Percentiles rank a stretch among this genome's conserved stretches.
Evolutionary conservation across 371 early-diverging fungal species (phyloP).

Genomic region (Rhizopus arrhizus): DNA sequence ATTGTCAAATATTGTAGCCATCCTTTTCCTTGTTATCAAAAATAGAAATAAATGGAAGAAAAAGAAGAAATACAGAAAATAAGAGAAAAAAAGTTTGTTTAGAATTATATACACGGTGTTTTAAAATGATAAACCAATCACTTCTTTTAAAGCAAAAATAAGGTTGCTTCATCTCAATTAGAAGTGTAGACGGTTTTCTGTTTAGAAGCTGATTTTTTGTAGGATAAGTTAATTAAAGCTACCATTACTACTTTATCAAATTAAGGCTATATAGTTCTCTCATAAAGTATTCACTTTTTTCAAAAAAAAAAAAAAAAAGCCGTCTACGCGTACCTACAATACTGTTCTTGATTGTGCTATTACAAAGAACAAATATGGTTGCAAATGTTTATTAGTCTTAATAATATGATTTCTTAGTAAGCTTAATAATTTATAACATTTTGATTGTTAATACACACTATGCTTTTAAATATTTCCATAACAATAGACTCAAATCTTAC

Average conservation of each 20-base stretch:
- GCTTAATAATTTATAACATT: constrained; percentile 82
- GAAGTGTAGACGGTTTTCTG: too few species aligned
- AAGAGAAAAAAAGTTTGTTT: constrained; percentile 1
- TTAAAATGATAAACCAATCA: constrained; percentile 1
- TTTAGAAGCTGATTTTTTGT: not conserved
- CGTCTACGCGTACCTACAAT: too few species aligned
- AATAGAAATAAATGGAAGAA: not conserved
- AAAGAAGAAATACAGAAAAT: not conserved
- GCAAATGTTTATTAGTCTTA: too few species aligned
- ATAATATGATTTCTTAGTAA: too few species aligned
- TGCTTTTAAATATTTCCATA: constrained; percentile 96
- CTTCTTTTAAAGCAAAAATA: not conserved
- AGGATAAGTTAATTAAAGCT: too few species aligned
- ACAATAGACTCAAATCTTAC: constrained; percentile 76
- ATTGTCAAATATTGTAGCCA: constrained; percentile 45
- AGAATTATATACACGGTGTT: constrained; percentile 4
- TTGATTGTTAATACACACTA: constrained; percentile 93
- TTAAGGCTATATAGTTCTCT: too few species aligned
- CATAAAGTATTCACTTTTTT: too few species aligned
- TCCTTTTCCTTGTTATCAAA: constrained; percentile 7
- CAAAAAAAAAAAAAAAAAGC: too few species aligned
- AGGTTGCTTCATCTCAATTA: not conserved
- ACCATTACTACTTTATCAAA: too few species aligned
- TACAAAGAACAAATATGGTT: too few species aligned
- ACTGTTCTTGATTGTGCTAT: too few species aligned